These are phyloP conservation scores for Podospora didyma DNA, from an alignment of 495 filamentous ascomycete genomes.

Conservation along the genomic window DNA sequence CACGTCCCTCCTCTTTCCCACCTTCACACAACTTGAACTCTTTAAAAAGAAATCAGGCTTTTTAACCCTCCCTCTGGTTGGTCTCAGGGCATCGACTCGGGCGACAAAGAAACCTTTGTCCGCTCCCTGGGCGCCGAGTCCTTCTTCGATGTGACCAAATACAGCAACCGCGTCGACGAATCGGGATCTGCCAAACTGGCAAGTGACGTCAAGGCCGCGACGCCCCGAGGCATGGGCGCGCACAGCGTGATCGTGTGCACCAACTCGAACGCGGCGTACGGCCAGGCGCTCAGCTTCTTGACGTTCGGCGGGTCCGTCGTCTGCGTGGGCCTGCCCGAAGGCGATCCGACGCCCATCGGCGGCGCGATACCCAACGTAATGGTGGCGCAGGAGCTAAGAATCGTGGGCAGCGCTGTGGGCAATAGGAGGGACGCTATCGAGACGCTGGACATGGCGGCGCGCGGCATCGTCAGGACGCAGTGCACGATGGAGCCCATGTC, in stretches of 20 bases:
- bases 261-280: conserved; percentile 63
- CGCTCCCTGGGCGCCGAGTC: conserved; percentile 60
- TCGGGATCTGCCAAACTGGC: conserved; percentile 31
- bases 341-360: conserved; percentile 53
- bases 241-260: conserved; percentile 62
- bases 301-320: conserved; percentile 59
- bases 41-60: too few relatives aligned
- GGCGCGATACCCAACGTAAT: conserved; percentile 50
- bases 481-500: conserved; percentile 58
- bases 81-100: conserved; percentile 62
- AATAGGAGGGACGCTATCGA: conserved; percentile 64
- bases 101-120: conserved; percentile 58
- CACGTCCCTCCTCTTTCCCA: too few relatives aligned
- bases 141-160: conserved; percentile 63
- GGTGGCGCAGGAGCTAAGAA: conserved; percentile 48
- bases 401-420: conserved; percentile 62
- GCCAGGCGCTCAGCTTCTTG: conserved; percentile 53
- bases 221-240: conserved; percentile 56
- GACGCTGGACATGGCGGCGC: conserved; percentile 57
- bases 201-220: conserved; percentile 50
- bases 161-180: conserved; percentile 38
- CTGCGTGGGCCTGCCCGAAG: conserved; percentile 66
- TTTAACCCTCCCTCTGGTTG: too few relatives aligned
- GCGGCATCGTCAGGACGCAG: conserved; percentile 60
- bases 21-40: too few relatives aligned